Evolutionary conservation across 2,329 filamentous ascomycete species (phyloP), one percentile per base, ranked within the genome.

Genomic region (Alternaria ventricosa): DNA sequence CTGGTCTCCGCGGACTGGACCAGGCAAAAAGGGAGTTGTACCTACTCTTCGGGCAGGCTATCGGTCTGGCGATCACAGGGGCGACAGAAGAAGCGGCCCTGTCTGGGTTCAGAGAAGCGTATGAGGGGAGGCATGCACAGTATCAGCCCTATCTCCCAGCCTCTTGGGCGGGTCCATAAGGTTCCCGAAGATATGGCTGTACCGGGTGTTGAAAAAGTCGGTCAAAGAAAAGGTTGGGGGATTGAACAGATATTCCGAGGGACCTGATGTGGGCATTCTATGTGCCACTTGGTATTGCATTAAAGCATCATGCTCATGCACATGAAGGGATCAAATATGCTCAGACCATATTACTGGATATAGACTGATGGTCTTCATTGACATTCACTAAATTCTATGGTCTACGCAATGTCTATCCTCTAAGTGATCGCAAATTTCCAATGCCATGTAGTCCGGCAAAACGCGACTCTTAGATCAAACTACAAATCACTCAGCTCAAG

Each of bases 81-180:
- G 66, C 63, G 27, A 72, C 57, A 12, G 71, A 74, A 46, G 63
- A 70, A 6, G 71, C 74, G 18, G 76, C 78, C 8, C 74, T 79
- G 73, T 44, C 47, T 18, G 67, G 61, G 2, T 78, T 73, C 49
- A 64, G 67, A 15, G 61, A 63, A 12, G 72, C 71, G 3, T 79
- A 75, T 73, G 57, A 65, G 12, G 60, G 59, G 18, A 56, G 60
- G 55, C 51, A 68, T 53, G 28, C 20, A 23, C 25, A 33, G 13
- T 71, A 63, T 54, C 55, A 41, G 9, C 55, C 61, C 47, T 60
- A 67, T 60, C 57, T 70, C 13, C 41, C 51, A n/a, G 28, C 54
- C 13, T 55, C 60, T 15, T 20, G 18, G 28, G 53, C 51, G 18
- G 63, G 50, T 3, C 54, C 46, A 46, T 63, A 20, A 63, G 22